Conservation (phyloP, 495 filamentous ascomycete species). For the Bombardia bombarda region DNA sequence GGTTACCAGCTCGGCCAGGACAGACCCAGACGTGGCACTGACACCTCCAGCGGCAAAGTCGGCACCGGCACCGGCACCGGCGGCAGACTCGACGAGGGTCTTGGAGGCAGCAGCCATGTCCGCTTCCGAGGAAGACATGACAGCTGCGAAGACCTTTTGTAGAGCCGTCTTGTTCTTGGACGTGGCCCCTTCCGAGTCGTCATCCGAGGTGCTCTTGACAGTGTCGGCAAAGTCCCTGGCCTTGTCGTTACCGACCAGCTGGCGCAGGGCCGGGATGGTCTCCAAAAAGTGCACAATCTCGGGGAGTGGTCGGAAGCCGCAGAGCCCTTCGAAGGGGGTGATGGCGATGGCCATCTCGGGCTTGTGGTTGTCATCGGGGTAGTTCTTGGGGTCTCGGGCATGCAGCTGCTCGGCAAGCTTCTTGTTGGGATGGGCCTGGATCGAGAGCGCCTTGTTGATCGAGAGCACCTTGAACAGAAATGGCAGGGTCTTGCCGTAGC, state of each 20-base stretch:
- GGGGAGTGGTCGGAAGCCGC: slow-evolving; percentile 80
- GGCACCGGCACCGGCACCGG: slow-evolving; percentile 48
- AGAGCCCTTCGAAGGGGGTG: slow-evolving; percentile 91
- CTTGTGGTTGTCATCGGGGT: slow-evolving; percentile 99
- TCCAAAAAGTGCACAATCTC: slow-evolving; percentile 85
- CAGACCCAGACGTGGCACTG: slow-evolving; percentile 49
- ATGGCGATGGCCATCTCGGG: slow-evolving; percentile 98
- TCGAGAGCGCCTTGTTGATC: slow-evolving; percentile 87
- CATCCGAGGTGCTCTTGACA: slow-evolving; percentile 53
- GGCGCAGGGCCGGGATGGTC: slow-evolving; percentile 61
- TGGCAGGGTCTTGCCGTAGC: slow-evolving; percentile 58
- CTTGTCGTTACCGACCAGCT: slow-evolving; percentile 63
- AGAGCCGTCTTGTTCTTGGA: slow-evolving; percentile 73
- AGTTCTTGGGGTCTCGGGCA: slow-evolving; percentile 80
- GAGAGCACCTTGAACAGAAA: slow-evolving; percentile 98
- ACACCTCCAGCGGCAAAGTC: slow-evolving; percentile 59
- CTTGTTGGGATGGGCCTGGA: slow-evolving; percentile 98
- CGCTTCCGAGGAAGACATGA: slow-evolving; percentile 70
- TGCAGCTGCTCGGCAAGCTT: slow-evolving; percentile 88
- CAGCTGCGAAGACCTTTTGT: slow-evolving; percentile 58
- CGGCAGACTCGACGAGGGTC: slow-evolving; percentile 63
- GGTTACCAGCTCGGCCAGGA: slow-evolving; percentile 66
- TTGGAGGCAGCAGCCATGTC: slow-evolving; percentile 55
- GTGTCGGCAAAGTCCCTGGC: slow-evolving; percentile 60
- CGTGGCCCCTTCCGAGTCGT: slow-evolving; percentile 40